Evolutionary conservation across 257 asterid species (phyloP), one percentile per base, ranked within the genome.

Genomic region (Datura wrightii): DNA sequence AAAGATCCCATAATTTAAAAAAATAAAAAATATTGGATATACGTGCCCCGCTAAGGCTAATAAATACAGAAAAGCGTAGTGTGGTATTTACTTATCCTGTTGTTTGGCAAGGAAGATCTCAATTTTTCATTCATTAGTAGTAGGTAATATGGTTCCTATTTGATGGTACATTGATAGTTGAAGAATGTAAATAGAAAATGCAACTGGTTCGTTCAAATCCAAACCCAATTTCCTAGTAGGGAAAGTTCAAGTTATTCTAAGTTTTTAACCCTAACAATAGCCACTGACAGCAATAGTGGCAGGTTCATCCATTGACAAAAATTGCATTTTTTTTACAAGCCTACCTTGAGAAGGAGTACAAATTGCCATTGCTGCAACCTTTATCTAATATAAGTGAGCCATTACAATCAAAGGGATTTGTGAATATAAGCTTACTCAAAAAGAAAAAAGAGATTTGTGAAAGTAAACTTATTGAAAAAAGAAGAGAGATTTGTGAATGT

Each of bases 81-180:
- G 14, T 62, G 39, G 39, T 62, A 62, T 62, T 62, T 24, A 62
- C 41, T 62, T 62, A 62, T 62, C 69, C 16, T 10, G 14, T 5
- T 62, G 41, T 62, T 62, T 62, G 69, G 39, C 69, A 62, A n/a
- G 37, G 55, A 70, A 70, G 53, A 42, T 70, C 79, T 42, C 79
- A 71, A 42, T 71, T n/a, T 24, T 42, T 44, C 54, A 71, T 71
- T 71, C 34, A 71, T 44, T 42, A n/a, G 37, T 42, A 42, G 55
- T n/a, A 71, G 39, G 39, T 19, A 46, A 7, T 72, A 72, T 46
- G 42, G 46, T 72, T 19, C 19, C n/a, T 44, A 19, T 72, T 65
- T 48, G 54, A n/a, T 10, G 54, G 37, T 42, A 42, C 14, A 42
- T 8, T 42, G 37, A 44, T n/a, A 44, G 36, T n/a, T 71, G 56